Base-by-base conservation (phyloP, 345 rosid species). In the Limnanthes douglasii region DNA sequence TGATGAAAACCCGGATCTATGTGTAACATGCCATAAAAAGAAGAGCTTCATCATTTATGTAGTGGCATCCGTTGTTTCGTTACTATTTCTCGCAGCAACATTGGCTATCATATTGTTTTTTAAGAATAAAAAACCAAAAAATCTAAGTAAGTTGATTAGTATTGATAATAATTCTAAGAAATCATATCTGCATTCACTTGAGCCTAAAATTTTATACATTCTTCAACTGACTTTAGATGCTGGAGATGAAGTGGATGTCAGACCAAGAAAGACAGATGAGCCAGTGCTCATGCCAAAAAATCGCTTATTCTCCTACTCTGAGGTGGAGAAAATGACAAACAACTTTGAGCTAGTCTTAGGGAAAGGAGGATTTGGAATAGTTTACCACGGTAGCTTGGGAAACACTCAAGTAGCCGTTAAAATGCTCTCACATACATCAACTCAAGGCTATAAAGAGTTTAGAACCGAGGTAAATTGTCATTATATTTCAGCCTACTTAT, bases 301-400 rank as follows among this genome's bases (percentile, higher is more conserved):
- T 19, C 46, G 49, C 8, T 34, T 18, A 10, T 68, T 59, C 24
- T 56, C 31, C 0, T 51, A 46, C 28, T 11, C 52, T 9, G 64
- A 62, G 12, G 53, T 73, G 8, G 24, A 42, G 0, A 50, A 22
- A 2, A 60, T 69, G 18, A 69, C 81, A 5, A 41, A 60, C 31
- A 51, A 66, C 16, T 51, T 73, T 21, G 26, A 27, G 37, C 54
- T 17, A 26, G 46, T 55, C 11, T 36, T 62, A 11, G 82, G 77
- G 10, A 39, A 69, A 45, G 73, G 77, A 31, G 73, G 73, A 9
- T 73, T 66, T 16, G 77, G 82, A 24, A 47, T 45, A 41, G 77
- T 73, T 30, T 69, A 6, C 39, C 56, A 53, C 2, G 76, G 73
- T 8, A 15, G 8, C 0, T 34, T 65, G 10, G 53, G 54, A 15